phyloP scores from a whole-genome alignment of 352 stramenopile genomes.

The Phytopythium chamaehyphon region DNA sequence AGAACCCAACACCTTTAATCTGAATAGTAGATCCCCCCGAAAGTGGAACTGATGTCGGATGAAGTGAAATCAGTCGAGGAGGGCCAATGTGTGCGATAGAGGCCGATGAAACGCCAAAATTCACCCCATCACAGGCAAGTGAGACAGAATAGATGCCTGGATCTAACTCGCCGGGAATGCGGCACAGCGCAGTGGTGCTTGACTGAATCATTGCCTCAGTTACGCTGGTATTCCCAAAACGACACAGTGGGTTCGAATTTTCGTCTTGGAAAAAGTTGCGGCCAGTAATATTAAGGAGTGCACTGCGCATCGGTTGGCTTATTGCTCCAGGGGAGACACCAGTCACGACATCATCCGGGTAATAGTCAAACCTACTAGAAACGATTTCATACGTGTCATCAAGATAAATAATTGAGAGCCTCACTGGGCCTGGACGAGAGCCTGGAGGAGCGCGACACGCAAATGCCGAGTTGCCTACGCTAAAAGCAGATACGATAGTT shows the following conservation, averaged over 20 bases:
- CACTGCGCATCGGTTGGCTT: not conserved
- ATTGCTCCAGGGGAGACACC: constrained; percentile 12
- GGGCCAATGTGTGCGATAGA: constrained; percentile 11
- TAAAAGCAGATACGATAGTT: constrained; percentile 4
- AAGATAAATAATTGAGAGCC: constrained; percentile 18
- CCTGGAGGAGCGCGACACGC: constrained; percentile 18
- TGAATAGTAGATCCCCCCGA: constrained; percentile 16
- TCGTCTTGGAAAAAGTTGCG: constrained; percentile 19
- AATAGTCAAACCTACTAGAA: constrained; percentile 15
- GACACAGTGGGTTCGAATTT: constrained; percentile 16
- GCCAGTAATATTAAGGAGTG: constrained; percentile 14
- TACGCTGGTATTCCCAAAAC: constrained; percentile 13
- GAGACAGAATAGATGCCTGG: constrained; percentile 22
- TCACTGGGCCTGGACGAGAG: constrained; percentile 9
- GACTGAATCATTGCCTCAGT: constrained; percentile 4
- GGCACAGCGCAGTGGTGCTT: not conserved
- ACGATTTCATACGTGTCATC: not conserved
- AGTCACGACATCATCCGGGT: constrained; percentile 23
- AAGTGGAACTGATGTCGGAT: constrained; percentile 12
- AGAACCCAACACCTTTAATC: constrained; percentile 23
- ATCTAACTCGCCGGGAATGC: not conserved
- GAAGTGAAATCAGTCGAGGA: constrained; percentile 18
- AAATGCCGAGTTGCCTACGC: constrained; percentile 9
- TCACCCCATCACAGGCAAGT: constrained; percentile 34
- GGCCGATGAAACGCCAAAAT: constrained; percentile 16